Evolutionary conservation across 2,329 filamentous ascomycete genomes (phyloP).

Genomic region (Escovopsis sp.): DNA sequence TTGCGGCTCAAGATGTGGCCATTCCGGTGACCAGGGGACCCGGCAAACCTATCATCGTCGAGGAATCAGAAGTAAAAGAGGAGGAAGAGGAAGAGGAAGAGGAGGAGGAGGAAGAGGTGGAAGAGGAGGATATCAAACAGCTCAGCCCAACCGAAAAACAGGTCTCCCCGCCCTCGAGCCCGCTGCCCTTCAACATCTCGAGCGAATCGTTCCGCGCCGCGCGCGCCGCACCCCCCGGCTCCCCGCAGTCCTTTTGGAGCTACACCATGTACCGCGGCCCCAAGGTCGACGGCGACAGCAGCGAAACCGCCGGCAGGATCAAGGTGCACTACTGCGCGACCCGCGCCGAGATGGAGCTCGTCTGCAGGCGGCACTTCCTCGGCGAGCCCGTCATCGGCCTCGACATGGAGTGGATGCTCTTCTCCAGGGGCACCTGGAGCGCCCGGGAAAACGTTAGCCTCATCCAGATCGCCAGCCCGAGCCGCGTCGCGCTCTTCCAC

Average conservation of each 20-base stretch:
- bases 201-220: constrained; percentile 25
- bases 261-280: constrained; percentile 51
- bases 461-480: constrained; percentile 67
- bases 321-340: constrained; percentile 66
- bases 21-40: too few species aligned
- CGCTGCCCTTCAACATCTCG: constrained; percentile 17
- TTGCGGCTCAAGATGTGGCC: background rate
- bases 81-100: background rate
- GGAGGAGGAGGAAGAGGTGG: background rate
- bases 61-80: background rate
- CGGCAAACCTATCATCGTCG: background rate
- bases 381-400: constrained; percentile 64
- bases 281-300: constrained; percentile 15
- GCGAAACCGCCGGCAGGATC: constrained; percentile 32
- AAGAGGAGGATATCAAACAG: too few species aligned
- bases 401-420: constrained; percentile 69
- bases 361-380: constrained; percentile 50
- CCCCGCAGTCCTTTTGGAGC: constrained; percentile 48
- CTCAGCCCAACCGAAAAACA: too few species aligned
- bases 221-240: constrained; percentile 28
- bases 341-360: constrained; percentile 49
- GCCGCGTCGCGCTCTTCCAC: constrained; percentile 70
- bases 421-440: constrained; percentile 27
- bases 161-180: constrained; percentile 13
- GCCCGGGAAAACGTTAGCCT: constrained; percentile 61